Conservation (phyloP, 768 basidiomycete species). For the Boletus vinaceobasis region DNA sequence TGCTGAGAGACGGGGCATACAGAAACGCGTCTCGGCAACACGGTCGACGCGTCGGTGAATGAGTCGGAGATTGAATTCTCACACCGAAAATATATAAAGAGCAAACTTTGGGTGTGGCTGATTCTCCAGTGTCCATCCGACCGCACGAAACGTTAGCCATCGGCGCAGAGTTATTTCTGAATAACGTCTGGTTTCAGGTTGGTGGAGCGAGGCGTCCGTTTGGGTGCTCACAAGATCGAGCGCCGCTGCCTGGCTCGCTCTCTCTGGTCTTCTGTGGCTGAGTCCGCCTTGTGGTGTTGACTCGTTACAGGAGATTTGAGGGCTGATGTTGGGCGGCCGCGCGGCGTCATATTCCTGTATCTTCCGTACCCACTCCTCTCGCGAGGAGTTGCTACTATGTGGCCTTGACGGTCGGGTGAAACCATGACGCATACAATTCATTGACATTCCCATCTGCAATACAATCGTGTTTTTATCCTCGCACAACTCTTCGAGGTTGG, state of each 20-base stretch:
- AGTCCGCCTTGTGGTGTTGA: slow-evolving; percentile 56
- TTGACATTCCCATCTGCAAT: neutral
- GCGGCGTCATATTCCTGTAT: slow-evolving; percentile 82
- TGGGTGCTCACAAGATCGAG: slow-evolving; percentile 52
- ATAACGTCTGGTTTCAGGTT: slow-evolving; percentile 68
- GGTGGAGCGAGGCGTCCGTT: slow-evolving; percentile 69
- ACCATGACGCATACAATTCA: slow-evolving; percentile 70
- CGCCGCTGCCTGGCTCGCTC: slow-evolving; percentile 36
- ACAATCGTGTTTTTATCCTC: neutral
- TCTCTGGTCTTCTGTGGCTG: slow-evolving; percentile 34
- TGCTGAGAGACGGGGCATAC: slow-evolving; percentile 49
- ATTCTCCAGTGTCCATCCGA: slow-evolving; percentile 60
- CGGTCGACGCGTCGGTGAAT: slow-evolving; percentile 12
- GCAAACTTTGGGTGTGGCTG: slow-evolving; percentile 21
- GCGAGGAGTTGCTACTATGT: slow-evolving; percentile 44
- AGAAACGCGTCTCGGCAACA: slow-evolving; percentile 11
- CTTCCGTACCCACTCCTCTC: slow-evolving; percentile 55
- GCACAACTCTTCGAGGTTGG: neutral
- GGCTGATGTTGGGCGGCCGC: slow-evolving; percentile 41
- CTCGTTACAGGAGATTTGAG: slow-evolving; percentile 38
- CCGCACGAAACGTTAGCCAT: slow-evolving; percentile 61
- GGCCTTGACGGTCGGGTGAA: slow-evolving; percentile 78
- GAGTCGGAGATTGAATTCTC: slow-evolving; percentile 24
- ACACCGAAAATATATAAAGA: slow-evolving; percentile 25
- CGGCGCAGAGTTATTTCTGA: slow-evolving; percentile 42